These are phyloP conservation scores for Logfia minima DNA, from an alignment of 129 eudicot genomes.

Conservation along the genomic window DNA sequence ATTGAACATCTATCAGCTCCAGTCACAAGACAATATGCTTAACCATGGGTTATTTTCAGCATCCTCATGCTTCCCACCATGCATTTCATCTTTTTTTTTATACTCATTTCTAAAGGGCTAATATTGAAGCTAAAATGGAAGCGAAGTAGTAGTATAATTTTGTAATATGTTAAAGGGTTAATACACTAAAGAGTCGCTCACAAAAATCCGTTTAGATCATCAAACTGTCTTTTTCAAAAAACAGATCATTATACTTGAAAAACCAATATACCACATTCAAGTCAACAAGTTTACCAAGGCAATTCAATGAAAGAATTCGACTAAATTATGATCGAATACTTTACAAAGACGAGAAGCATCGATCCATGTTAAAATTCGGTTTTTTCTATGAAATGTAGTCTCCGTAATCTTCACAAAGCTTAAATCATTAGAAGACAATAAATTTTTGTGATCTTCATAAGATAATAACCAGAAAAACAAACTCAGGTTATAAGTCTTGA, in stretches of 20 bases:
- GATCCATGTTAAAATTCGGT: neutral
- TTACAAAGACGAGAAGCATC: neutral
- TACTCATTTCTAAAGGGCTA: neutral
- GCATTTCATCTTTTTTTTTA: neutral
- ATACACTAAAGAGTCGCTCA: neutral
- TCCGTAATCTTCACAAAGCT: constrained; percentile 3
- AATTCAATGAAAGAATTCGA: no score
- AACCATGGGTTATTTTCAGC: constrained; percentile 6
- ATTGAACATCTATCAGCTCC: neutral
- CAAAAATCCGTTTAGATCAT: no score
- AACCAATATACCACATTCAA: neutral
- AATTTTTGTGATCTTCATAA: neutral
- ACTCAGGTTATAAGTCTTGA: neutral
- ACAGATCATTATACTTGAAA: neutral
- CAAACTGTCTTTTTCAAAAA: neutral
- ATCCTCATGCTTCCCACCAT: constrained; percentile 7
- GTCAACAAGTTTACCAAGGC: neutral
- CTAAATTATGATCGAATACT: neutral
- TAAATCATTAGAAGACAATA: neutral
- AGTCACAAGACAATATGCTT: constrained; percentile 16
- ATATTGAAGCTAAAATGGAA: neutral
- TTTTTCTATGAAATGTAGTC: neutral
- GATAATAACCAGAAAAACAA: neutral
- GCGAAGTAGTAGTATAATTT: neutral
- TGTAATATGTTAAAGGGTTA: neutral